Percentiles rank a stretch among this genome's conserved stretches.
phyloP scores from a whole-genome alignment of 73 alveolate species.

The Loxodes magnus region DNA sequence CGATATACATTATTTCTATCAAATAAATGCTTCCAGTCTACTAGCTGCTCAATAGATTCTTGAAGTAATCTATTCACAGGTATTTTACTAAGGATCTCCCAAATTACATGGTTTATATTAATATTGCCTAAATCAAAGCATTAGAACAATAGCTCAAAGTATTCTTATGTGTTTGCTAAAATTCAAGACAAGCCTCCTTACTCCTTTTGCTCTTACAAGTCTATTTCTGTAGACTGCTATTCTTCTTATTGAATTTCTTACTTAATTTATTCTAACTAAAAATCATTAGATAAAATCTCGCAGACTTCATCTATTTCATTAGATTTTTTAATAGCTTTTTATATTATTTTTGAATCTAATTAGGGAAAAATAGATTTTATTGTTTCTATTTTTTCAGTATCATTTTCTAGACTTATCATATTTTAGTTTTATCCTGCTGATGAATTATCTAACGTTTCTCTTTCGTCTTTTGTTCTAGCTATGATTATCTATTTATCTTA shows the following conservation, averaged over 20 bases:
- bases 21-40: conserved; percentile 28
- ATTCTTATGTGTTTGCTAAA: conserved; percentile 28
- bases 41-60: conserved; percentile 19
- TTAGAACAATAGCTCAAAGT: conserved; percentile 42
- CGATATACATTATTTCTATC: conserved; percentile 33
- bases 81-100: conserved; percentile 42
- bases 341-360: too few relatives aligned
- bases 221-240: conserved; percentile 13
- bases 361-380: too few relatives aligned
- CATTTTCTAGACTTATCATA: conserved; percentile 18
- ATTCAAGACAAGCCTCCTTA: conserved; percentile 26
- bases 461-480: too few relatives aligned
- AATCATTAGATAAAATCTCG: too few relatives aligned
- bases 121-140: conserved; percentile 34
- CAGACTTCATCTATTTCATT: too few relatives aligned
- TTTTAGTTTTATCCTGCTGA: too few relatives aligned
- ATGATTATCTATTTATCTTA: too few relatives aligned
- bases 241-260: too few relatives aligned
- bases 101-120: conserved; percentile 29
- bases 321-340: too few relatives aligned
- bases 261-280: too few relatives aligned
- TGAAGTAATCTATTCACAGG: conserved; percentile 43
- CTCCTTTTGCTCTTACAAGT: conserved; percentile 12
- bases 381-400: conserved; percentile 6
- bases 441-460: too few relatives aligned